Evolutionary conservation across 2,329 filamentous ascomycete species (phyloP).

Genomic region (Whalleya microplaca): DNA sequence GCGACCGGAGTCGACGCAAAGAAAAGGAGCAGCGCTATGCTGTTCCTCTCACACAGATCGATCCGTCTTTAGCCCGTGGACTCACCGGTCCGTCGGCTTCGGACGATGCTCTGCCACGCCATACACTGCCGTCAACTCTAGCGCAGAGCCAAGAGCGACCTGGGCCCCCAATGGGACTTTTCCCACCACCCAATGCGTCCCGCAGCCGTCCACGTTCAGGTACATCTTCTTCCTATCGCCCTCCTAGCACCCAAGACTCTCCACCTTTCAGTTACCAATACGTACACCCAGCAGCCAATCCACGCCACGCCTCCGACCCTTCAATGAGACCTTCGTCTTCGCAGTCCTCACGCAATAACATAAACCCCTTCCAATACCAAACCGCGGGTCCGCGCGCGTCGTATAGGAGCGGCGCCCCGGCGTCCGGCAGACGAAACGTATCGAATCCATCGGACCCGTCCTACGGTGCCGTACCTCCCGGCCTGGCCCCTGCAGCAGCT

Average conservation of each 20-base stretch:
- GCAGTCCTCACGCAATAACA: slow-evolving; percentile 33
- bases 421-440: slow-evolving; percentile 42
- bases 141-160: slow-evolving; percentile 41
- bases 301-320: slow-evolving; percentile 52
- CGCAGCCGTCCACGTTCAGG: slow-evolving; percentile 48
- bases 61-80: slow-evolving; percentile 44
- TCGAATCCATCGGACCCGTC: slow-evolving; percentile 40
- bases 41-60: slow-evolving; percentile 57
- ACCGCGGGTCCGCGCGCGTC: slow-evolving; percentile 47
- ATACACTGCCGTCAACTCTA: slow-evolving; percentile 44
- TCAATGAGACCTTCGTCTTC: slow-evolving; percentile 39
- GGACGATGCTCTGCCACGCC: slow-evolving; percentile 43
- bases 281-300: slow-evolving; percentile 39
- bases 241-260: slow-evolving; percentile 41
- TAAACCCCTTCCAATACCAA: slow-evolving; percentile 59
- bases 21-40: slow-evolving; percentile 53
- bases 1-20: slow-evolving; percentile 44
- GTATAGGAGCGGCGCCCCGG: slow-evolving; percentile 38
- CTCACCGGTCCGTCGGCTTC: slow-evolving; percentile 36
- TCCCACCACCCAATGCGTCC: slow-evolving; percentile 49
- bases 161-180: slow-evolving; percentile 55
- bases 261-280: slow-evolving; percentile 53
- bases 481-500: slow-evolving; percentile 34
- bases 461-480: slow-evolving; percentile 17
- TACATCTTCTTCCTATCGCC: slow-evolving; percentile 45